Base-by-base conservation (phyloP, 169 alveolate genomes). In the Theileria sp. region DNA sequence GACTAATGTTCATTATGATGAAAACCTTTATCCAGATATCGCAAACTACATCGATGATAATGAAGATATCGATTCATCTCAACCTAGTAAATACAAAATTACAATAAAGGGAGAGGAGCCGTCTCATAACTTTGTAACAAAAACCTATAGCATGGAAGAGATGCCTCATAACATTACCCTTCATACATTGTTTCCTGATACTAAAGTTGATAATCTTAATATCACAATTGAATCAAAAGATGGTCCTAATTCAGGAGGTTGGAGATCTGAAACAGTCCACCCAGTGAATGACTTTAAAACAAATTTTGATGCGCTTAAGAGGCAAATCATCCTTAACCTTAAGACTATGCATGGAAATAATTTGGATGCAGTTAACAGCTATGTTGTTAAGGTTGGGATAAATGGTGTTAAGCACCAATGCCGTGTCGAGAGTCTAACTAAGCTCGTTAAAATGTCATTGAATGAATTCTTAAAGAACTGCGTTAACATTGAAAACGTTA, bases 391-490 rank as follows among this genome's bases (percentile, higher is more conserved):
- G 34, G 91, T 85, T 21, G 69, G 77, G 28, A 79, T 85, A 60
- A 85, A 85, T 69, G 91, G 91, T n/a, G 64, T 75, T 51, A 78
- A 77, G 76, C 87, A 85, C 70, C 72, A 74, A 56, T 85, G 91
- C 51, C 77, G 58, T 73, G 71, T 85, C 44, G 75, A 77, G 72
- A 79, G 68, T 36, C 80, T 85, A n/a, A 13, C 87, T n/a, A 70
- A 79, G 51, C 71, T 85, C 8, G 87, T 61, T 74, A 44, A 65
- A 54, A 85, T 85, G 91, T 28, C 73, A n/a, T 38, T 72, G 76
- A 64, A 70, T 38, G 91, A 85, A 32, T 85, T 85, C 72, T 34
- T 50, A 15, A 60, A 67, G 25, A 58, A 50, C 60, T 85, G 91
- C 56, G 85, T 85, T 19, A 77, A 77, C 77, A 56, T 85, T 19